Base-by-base conservation (phyloP, 2,329 filamentous ascomycete species). In the Nakataea oryzae region DNA sequence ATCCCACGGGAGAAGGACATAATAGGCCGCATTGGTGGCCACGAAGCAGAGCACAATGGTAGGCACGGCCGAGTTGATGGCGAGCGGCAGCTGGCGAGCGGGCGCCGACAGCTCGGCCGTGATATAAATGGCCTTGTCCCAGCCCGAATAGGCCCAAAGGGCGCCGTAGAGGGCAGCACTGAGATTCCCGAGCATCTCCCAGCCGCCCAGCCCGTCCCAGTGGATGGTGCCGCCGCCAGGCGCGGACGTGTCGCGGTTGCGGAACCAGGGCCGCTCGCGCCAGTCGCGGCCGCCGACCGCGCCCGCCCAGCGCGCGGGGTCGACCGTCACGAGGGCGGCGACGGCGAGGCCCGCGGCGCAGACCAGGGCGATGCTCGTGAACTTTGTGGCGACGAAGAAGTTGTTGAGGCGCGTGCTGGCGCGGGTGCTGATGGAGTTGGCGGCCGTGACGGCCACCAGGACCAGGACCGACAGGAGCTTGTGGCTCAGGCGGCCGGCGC, bases 71-170 rank as follows among this genome's bases (percentile, higher is more conserved):
- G 79, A 80, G 69, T 86, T 85, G 69, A 88, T 84, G 3, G 84
- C 83, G 2, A 82, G 78, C 0, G 85, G 85, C 0, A 88, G 76
- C 66, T 84, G 81, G 24, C 74, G 75, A 0, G 76, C 78, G 0
- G 82, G 82, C 0, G 75, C 69, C 0, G 75, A 78, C 8, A 85
- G 75, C 67, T 85, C 82, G 0, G 80, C 78, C 0, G 80, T 78
- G 58, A 85, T 74, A 65, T 84, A 85, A 60, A 83, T 79, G 3
- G 81, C 81, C 73, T 86, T 87, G 62, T 87, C 85, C 85, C 85
- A 88, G 0, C 85, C 85, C 0, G 82, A 85, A 63, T 86, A 88
- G 0, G 82, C 85, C 85, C 84, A 88, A 0, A 87, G 69, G 0
- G 82, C 83, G 0, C 80, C 85, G 66, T 87, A 87, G 0, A 87